Percentiles rank a stretch among this genome's conserved stretches.
phyloP scores from a whole-genome alignment of 1,284 basidiomycete genomes.

The Sphaerobolus stellatus region DNA sequence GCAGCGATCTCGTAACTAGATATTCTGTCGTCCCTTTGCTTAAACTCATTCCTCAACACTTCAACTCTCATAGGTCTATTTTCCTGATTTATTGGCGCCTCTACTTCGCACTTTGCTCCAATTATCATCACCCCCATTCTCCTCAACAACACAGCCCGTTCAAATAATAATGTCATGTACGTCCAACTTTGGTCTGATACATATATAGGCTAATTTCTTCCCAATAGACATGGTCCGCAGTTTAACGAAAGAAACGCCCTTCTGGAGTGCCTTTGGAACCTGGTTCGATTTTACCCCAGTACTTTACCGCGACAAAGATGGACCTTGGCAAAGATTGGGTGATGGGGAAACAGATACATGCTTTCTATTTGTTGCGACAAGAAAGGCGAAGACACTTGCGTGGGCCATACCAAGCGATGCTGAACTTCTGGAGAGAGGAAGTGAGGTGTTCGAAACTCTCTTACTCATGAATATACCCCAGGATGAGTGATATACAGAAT shows the following conservation, averaged over 20 bases:
- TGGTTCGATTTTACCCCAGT: slow-evolving; percentile 78
- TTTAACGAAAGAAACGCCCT: slow-evolving; percentile 71
- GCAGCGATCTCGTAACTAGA: slow-evolving; percentile 58
- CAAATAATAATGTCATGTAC: slow-evolving; percentile 51
- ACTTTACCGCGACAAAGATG: slow-evolving; percentile 32
- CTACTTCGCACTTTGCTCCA: slow-evolving; percentile 67
- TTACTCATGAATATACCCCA: slow-evolving; percentile 51
- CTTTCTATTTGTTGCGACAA: slow-evolving; percentile 61
- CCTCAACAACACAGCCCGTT: slow-evolving; percentile 16
- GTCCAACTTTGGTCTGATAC: neutral
- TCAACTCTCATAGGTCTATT: slow-evolving; percentile 58
- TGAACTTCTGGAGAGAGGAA: slow-evolving; percentile 56
- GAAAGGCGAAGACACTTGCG: slow-evolving; percentile 52
- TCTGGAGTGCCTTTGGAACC: slow-evolving; percentile 79
- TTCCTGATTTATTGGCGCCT: slow-evolving; percentile 68
- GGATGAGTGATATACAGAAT: neutral
- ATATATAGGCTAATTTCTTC: neutral
- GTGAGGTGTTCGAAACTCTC: slow-evolving; percentile 69
- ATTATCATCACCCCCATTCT: slow-evolving; percentile 55
- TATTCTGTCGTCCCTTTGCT: slow-evolving; percentile 1
- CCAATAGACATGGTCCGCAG: slow-evolving; percentile 70
- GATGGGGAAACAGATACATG: slow-evolving; percentile 40
- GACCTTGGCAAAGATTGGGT: slow-evolving; percentile 17
- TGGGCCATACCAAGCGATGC: slow-evolving; percentile 59
- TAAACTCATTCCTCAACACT: slow-evolving; percentile 1